Percentiles rank a stretch among this genome's conserved stretches.
phyloP scores from a whole-genome alignment of 805 yeast genomes.

The Saccharomycopsis capsularis region DNA sequence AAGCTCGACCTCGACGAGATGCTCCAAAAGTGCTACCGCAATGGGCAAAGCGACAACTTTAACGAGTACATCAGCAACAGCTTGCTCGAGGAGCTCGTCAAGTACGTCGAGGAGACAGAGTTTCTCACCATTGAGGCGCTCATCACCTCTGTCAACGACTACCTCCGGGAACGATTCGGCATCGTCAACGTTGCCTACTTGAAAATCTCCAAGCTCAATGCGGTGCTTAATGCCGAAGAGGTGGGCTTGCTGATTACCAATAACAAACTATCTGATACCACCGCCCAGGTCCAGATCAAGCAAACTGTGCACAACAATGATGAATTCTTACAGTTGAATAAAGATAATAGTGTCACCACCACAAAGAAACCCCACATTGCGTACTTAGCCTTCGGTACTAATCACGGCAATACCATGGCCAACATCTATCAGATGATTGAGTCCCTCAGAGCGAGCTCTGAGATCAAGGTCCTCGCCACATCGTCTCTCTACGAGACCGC shows the following conservation, averaged over 20 bases:
- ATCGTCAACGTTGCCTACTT: slow-evolving; percentile 34
- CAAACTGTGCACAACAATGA: neutral
- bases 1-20: slow-evolving; percentile 37
- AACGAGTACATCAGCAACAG: slow-evolving; percentile 24
- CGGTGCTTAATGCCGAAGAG: slow-evolving; percentile 77
- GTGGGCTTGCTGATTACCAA: slow-evolving; percentile 47
- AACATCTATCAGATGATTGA: slow-evolving; percentile 49
- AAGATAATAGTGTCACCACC: too few species aligned
- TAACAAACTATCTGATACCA: neutral
- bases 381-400: slow-evolving; percentile 85
- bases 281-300: neutral
- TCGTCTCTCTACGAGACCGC: slow-evolving; percentile 82
- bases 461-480: slow-evolving; percentile 46
- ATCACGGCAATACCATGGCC: slow-evolving; percentile 61
- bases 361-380: slow-evolving; percentile 46
- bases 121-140: slow-evolving; percentile 93
- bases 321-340: slow-evolving; percentile 20
- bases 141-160: slow-evolving; percentile 62
- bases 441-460: slow-evolving; percentile 23
- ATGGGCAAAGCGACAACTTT: slow-evolving; percentile 17
- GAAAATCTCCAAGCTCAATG: slow-evolving; percentile 78
- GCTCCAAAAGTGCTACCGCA: slow-evolving; percentile 20
- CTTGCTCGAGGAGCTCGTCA: slow-evolving; percentile 43
- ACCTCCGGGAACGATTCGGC: slow-evolving; percentile 38
- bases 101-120: slow-evolving; percentile 66